phyloP scores from a whole-genome alignment of 768 basidiomycete genomes.

The Xerocomus spinulosus region DNA sequence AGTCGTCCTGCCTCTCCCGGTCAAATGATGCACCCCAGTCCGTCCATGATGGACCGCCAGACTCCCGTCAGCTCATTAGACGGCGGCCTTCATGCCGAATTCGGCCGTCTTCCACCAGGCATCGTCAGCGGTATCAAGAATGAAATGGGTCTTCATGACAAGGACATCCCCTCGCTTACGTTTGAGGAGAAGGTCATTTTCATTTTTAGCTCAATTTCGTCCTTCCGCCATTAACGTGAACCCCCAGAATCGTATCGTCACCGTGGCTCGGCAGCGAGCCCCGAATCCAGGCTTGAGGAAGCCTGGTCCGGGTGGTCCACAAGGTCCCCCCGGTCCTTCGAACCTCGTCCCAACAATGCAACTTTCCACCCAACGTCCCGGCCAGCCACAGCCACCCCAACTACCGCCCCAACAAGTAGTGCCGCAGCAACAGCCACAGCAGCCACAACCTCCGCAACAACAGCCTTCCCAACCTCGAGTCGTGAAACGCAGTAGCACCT shows the following conservation, averaged over 20 bases:
- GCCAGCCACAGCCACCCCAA: constrained; percentile 26
- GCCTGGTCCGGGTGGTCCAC: constrained; percentile 28
- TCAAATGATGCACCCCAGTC: constrained; percentile 52
- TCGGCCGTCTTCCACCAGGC: constrained; percentile 36
- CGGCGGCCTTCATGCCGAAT: constrained; percentile 36
- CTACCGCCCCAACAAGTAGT: constrained; percentile 12
- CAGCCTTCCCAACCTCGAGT: constrained; percentile 23
- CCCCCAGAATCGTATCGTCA: constrained; percentile 36
- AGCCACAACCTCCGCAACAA: constrained; percentile 22
- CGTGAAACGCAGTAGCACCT: constrained; percentile 55
- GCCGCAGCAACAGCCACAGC: constrained; percentile 20
- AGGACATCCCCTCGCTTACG: constrained; percentile 41
- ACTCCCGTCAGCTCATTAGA: constrained; percentile 31
- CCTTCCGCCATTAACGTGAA: constrained; percentile 11
- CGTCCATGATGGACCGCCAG: constrained; percentile 49
- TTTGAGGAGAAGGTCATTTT: constrained; percentile 56
- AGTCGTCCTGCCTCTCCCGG: constrained; percentile 57
- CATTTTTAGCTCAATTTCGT: background rate
- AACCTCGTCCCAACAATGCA: constrained; percentile 32
- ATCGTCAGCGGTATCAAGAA: constrained; percentile 35
- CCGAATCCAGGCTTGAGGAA: constrained; percentile 18
- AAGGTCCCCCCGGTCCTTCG: constrained; percentile 25
- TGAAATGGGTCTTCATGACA: constrained; percentile 44
- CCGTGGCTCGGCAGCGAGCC: constrained; percentile 21
- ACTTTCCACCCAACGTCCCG: constrained; percentile 39